Conservation (phyloP, 352 stramenopile species). For the Phytophthora rubi region DNA sequence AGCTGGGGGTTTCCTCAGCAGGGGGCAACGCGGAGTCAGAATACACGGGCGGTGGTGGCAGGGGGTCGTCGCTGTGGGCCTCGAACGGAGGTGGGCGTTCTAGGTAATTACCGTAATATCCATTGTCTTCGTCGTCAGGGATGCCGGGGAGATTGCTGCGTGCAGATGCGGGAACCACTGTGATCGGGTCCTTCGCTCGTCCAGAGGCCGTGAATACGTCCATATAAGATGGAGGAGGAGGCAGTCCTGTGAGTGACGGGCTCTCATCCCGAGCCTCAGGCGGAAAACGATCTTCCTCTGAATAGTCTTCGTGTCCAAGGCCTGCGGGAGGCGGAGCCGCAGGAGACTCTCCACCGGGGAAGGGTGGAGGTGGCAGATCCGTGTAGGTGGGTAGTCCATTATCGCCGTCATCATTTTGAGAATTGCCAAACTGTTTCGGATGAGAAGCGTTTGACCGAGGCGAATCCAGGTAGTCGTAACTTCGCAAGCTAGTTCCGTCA, state of each 20-base stretch:
- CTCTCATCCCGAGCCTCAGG: constrained; percentile 32
- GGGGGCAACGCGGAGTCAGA: constrained; percentile 17
- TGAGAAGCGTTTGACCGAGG: constrained; percentile 36
- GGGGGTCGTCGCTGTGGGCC: constrained; percentile 22
- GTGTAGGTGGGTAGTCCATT: constrained; percentile 25
- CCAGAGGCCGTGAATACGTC: constrained; percentile 60
- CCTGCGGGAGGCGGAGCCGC: neutral
- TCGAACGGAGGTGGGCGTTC: constrained; percentile 41
- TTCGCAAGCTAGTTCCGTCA: constrained; percentile 39
- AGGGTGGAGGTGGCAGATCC: constrained; percentile 30
- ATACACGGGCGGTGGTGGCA: constrained; percentile 31
- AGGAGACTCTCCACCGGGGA: constrained; percentile 21
- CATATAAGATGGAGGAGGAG: constrained; percentile 58
- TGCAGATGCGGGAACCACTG: constrained; percentile 20
- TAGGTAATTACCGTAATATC: constrained; percentile 21
- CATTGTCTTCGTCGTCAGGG: constrained; percentile 31
- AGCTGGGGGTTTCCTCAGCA: constrained; percentile 19
- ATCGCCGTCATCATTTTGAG: constrained; percentile 26
- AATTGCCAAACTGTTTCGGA: constrained; percentile 17
- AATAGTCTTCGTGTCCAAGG: constrained; percentile 20
- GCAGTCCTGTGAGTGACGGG: constrained; percentile 35
- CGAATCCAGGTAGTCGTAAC: constrained; percentile 43
- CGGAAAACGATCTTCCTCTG: constrained; percentile 46
- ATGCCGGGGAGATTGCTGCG: constrained; percentile 36
- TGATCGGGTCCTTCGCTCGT: constrained; percentile 31